Evolutionary conservation across 148 eudicot species (phyloP).

Genomic region (Vaccinium macrocarpon): DNA sequence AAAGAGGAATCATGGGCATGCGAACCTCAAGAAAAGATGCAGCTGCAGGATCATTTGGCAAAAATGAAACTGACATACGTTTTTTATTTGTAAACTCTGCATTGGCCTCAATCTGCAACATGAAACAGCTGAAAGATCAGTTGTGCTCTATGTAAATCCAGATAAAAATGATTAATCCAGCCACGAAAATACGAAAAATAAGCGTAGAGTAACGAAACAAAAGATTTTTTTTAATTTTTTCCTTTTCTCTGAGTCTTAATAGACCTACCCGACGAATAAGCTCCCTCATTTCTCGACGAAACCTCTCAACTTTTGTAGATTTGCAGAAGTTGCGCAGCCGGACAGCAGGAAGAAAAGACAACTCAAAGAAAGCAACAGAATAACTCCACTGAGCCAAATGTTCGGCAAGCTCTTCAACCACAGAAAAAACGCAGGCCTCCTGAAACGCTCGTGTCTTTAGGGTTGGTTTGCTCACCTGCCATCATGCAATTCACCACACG

Average conservation of each 20-base stretch:
- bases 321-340: conserved; percentile 83
- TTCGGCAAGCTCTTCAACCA: conserved; percentile 82
- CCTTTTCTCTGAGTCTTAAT: not conserved
- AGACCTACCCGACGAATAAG: conserved; percentile 71
- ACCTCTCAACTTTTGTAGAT: conserved; percentile 84
- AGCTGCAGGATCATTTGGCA: conserved; percentile 86
- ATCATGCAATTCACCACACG: conserved; percentile 17
- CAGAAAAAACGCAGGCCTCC: conserved; percentile 82
- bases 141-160: not conserved
- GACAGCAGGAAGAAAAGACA: conserved; percentile 74
- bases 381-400: conserved; percentile 97
- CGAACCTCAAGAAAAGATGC: conserved; percentile 76
- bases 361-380: conserved; percentile 83
- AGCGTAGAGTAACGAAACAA: not conserved
- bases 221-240: not conserved
- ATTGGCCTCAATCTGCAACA: conserved; percentile 76
- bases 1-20: conserved; percentile 2
- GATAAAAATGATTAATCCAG: not conserved
- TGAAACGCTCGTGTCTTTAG: conserved; percentile 82
- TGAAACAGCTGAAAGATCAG: not conserved
- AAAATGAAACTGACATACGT: conserved; percentile 54
- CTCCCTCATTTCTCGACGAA: conserved; percentile 72
- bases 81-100: conserved; percentile 66
- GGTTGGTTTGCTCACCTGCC: conserved; percentile 72
- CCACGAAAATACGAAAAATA: not conserved